A percentile compares a stretch with the other conserved stretches of the same genome.
Conservation (phyloP, 257 asterid genomes). For the Penstemon barbatus region DNA sequence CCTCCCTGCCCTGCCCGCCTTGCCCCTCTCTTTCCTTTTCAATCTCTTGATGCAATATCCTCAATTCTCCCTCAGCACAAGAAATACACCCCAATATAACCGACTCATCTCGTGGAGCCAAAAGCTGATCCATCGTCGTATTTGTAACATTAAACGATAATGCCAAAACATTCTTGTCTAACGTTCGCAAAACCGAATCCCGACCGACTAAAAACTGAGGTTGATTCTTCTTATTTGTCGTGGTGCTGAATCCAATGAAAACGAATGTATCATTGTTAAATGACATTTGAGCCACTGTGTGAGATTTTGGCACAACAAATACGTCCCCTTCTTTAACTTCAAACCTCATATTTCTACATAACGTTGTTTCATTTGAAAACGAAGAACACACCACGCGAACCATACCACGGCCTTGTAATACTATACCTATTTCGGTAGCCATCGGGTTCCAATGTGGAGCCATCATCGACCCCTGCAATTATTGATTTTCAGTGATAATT, state of each 20-base stretch:
- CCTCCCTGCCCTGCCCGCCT: conserved; percentile 20
- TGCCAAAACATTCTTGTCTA: conserved; percentile 54
- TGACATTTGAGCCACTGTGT: conserved; percentile 84
- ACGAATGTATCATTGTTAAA: conserved; percentile 67
- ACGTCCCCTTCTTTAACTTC: conserved; percentile 67
- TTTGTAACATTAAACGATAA: conserved; percentile 45
- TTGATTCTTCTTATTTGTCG: conserved; percentile 43
- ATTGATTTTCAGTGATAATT: not conserved
- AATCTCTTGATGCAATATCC: conserved; percentile 53
- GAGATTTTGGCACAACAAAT: conserved; percentile 67
- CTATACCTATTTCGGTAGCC: conserved; percentile 66
- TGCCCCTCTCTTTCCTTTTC: conserved; percentile 46
- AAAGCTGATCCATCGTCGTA: conserved; percentile 46
- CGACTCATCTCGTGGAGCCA: conserved; percentile 41
- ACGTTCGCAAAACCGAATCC: conserved; percentile 58
- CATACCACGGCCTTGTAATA: conserved; percentile 69
- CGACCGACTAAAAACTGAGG: conserved; percentile 74
- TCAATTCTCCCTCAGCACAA: conserved; percentile 80
- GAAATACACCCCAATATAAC: conserved; percentile 64
- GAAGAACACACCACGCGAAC: conserved; percentile 57
- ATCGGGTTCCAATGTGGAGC: conserved; percentile 95
- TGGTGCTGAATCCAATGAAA: conserved; percentile 68
- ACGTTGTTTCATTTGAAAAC: conserved; percentile 12
- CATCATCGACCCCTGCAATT: conserved; percentile 83
- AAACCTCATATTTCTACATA: conserved; percentile 47